Percentiles rank a stretch among this genome's conserved stretches.
These are phyloP conservation scores for Syzygium oleosum DNA, from an alignment of 345 rosid species.

Conservation along the genomic window DNA sequence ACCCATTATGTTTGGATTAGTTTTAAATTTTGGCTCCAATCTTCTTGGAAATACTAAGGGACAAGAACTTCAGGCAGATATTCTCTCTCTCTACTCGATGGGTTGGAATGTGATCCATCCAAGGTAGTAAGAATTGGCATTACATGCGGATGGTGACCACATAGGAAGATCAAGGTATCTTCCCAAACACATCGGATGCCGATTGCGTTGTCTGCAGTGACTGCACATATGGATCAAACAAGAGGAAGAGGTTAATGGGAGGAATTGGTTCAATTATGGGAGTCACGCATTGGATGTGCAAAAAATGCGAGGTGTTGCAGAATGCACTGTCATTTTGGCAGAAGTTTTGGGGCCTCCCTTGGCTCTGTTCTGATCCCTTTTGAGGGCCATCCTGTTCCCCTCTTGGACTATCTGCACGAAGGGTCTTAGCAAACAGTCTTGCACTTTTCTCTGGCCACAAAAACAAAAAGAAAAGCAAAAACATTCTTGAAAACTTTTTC, in stretches of 20 bases:
- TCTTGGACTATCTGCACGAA: not conserved
- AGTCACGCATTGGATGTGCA: conserved; percentile 44
- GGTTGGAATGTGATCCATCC: not conserved
- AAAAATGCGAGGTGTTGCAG: not conserved
- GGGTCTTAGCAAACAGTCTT: not conserved
- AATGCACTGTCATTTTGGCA: not conserved
- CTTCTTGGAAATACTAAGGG: not conserved
- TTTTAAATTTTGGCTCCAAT: not conserved
- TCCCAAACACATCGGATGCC: conserved; percentile 31
- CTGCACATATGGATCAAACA: not conserved
- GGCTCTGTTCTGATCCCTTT: not conserved
- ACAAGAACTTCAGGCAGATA: not conserved
- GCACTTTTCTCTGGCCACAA: not conserved
- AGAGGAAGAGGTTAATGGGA: not conserved
- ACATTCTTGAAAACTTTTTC: not conserved
- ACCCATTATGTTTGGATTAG: not conserved
- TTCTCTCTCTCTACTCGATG: not conserved
- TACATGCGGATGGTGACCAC: conserved; percentile 8
- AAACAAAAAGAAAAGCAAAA: not conserved
- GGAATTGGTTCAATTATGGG: not conserved
- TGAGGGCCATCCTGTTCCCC: not conserved
- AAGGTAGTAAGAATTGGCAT: conserved; percentile 15
- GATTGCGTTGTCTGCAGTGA: conserved; percentile 6
- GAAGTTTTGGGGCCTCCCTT: not conserved
- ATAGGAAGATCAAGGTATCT: not conserved